These are phyloP conservation scores for Candida hispaniensis DNA, from an alignment of 805 yeast species.

Conservation along the genomic window DNA sequence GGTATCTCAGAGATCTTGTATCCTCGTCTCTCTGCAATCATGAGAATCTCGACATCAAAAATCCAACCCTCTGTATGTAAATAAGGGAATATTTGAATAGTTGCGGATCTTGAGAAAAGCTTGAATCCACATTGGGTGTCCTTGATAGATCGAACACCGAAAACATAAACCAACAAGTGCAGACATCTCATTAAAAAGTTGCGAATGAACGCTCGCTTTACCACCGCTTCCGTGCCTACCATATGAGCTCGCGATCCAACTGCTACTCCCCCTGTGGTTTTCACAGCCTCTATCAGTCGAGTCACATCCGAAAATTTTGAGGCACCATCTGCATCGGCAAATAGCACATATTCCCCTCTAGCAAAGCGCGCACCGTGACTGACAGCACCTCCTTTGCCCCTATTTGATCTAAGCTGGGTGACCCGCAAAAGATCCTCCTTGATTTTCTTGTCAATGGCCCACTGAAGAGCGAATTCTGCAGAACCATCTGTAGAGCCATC, in stretches of 20 bases:
- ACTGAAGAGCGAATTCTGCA: conserved; percentile 53
- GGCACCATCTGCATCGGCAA: conserved; percentile 98
- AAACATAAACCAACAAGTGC: conserved; percentile 73
- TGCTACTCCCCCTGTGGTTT: conserved; percentile 47
- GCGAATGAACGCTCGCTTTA: conserved; percentile 78
- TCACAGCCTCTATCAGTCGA: conserved; percentile 39
- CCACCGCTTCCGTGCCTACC: conserved; percentile 93
- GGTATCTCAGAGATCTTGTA: conserved; percentile 68
- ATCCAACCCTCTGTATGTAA: conserved; percentile 98
- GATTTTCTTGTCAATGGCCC: conserved; percentile 37
- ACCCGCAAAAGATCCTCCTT: conserved; percentile 60
- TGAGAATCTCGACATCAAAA: conserved; percentile 86
- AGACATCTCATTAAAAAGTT: conserved; percentile 89
- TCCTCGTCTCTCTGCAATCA: conserved; percentile 61
- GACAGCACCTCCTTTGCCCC: conserved; percentile 97
- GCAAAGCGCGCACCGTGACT: conserved; percentile 77
- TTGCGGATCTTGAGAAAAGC: conserved; percentile 66
- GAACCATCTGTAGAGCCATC: conserved; percentile 88
- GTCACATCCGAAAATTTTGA: conserved; percentile 62
- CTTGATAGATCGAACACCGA: conserved; percentile 76
- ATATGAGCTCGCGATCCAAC: conserved; percentile 94
- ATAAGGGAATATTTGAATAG: conserved; percentile 60
- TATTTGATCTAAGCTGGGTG: conserved; percentile 55
- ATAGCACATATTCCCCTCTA: conserved; percentile 62
- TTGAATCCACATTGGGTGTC: conserved; percentile 99